Evolutionary conservation across 192 early-diverging fungal species (phyloP).

Genomic region (Kickxella alabastrina): DNA sequence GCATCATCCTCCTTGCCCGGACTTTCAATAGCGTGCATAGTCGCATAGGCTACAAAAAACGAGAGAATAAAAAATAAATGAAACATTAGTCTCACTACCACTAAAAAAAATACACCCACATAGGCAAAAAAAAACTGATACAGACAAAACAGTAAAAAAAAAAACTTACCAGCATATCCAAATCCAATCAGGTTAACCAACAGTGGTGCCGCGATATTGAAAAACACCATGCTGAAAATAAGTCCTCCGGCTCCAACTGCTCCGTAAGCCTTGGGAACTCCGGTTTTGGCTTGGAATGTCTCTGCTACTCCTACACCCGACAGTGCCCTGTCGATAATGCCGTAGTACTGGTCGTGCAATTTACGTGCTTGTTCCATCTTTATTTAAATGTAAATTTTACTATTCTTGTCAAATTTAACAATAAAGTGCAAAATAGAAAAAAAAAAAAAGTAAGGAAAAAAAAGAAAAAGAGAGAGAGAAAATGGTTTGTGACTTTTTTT

Average conservation of each 20-base stretch:
- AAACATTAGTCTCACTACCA: neutral
- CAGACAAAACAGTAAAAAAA: neutral
- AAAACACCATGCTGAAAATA: conserved; percentile 74
- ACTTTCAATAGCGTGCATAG: conserved; percentile 89
- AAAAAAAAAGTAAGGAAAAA: neutral
- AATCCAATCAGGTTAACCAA: conserved; percentile 84
- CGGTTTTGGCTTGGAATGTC: conserved; percentile 68
- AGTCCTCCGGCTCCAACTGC: conserved; percentile 61
- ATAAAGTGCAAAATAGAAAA: neutral
- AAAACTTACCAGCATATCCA: conserved; percentile 71
- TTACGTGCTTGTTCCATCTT: conserved; percentile 42
- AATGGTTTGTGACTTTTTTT: no score
- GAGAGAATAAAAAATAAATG: neutral
- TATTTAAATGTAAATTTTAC: neutral
- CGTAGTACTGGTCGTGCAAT: conserved; percentile 46
- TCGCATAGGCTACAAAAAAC: conserved; percentile 68
- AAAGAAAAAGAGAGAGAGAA: no score
- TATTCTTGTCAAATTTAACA: neutral
- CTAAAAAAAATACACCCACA: neutral
- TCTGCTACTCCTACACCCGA: conserved; percentile 61
- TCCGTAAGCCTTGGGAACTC: conserved; percentile 89
- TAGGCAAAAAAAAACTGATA: neutral
- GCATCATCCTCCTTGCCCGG: conserved; percentile 71
- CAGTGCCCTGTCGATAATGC: conserved; percentile 65
- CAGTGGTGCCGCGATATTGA: conserved; percentile 79